Evolutionary conservation across 2,329 filamentous ascomycete species (phyloP), one percentile per base, ranked within the genome.

Genomic region (Plenodomus biglobosus): DNA sequence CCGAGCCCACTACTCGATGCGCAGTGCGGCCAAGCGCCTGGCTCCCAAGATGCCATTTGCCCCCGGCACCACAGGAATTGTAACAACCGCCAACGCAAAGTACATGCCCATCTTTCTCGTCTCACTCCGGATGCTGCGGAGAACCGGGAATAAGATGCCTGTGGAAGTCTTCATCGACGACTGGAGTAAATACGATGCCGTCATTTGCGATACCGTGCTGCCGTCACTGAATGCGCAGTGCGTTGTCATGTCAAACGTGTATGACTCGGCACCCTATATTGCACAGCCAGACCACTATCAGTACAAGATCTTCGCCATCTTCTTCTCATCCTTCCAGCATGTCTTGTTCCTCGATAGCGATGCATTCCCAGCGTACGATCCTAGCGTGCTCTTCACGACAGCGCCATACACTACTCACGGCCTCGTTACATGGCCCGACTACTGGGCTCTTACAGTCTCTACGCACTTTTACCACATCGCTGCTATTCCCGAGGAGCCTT

Each of bases 281-380:
- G 48, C 40, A 10, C 44, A 38, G 8, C 57, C 55, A 1, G 53
- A 55, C 60, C 64, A 37, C 40, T 82, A 75, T 59, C 81, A 84
- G 58, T 78, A 79, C 69, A 84, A 84, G 62, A 73, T 79, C 32
- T 78, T 83, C 53, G 73, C 81, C 3, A 76, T 84, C 16, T 69
- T 85, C 2, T 79, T 83, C 52, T 83, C 81, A 1, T 78, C 80
- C 3, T 85, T 83, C 54, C 78, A 83, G 59, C 75, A 83, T 44
- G 75, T 82, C 10, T 71, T 85, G 16, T 83, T 81, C 65, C 76
- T 85, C 59, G 82, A 85, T 58, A 78, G 79, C 46, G 81, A 84
- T 58, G 75, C 75, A 51, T 81, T 83, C 57, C 80, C 81, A 11
- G 62, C 76, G 19, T 69, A 73, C 38, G 70, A 78, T 42, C 76